phyloP scores from a whole-genome alignment of 78 protist genomes.

The Dictyostelium intermedium region DNA sequence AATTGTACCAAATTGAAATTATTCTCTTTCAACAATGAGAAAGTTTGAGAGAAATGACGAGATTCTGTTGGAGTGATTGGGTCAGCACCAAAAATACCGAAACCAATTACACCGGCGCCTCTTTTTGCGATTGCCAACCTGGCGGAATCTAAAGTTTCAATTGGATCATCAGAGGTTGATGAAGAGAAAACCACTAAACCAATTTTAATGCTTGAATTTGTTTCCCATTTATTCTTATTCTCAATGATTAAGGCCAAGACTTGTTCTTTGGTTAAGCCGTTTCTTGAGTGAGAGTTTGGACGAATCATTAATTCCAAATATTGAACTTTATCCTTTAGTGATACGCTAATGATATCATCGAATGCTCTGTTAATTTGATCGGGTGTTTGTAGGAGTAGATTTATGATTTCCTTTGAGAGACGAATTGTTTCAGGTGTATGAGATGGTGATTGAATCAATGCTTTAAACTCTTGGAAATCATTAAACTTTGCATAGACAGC shows the following conservation, averaged over 20 bases:
- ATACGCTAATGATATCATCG: constrained; percentile 73
- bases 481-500: neutral
- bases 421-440: neutral
- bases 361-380: constrained; percentile 78
- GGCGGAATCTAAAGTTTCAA: constrained; percentile 43
- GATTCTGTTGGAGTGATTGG: constrained; percentile 5
- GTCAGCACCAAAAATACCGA: constrained; percentile 80
- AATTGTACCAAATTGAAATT: constrained; percentile 67
- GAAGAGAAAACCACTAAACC: constrained; percentile 53
- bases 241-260: constrained; percentile 29
- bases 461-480: neutral
- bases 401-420: constrained; percentile 21
- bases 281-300: constrained; percentile 61
- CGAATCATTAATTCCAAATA: constrained; percentile 63
- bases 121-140: constrained; percentile 60
- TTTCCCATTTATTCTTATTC: neutral
- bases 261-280: constrained; percentile 16
- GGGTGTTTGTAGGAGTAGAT: constrained; percentile 63
- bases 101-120: constrained; percentile 57
- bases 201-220: neutral
- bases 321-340: constrained; percentile 58
- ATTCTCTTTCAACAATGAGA: constrained; percentile 64
- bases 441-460: neutral
- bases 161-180: constrained; percentile 77
- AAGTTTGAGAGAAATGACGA: constrained; percentile 56